phyloP scores from a whole-genome alignment of 1,284 basidiomycete species.

The Cryptococcus sp. region DNA sequence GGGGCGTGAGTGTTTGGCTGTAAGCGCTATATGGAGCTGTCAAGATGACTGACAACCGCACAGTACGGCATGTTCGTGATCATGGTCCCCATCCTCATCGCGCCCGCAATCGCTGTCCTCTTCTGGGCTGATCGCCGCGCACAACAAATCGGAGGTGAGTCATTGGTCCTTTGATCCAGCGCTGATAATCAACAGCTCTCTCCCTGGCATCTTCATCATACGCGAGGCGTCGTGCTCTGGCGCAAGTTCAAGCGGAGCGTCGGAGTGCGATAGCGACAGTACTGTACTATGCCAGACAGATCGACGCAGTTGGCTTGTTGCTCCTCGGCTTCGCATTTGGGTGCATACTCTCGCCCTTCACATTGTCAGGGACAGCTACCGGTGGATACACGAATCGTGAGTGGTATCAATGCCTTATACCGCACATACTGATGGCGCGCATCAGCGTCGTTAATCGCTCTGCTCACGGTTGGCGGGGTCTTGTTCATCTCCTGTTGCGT shows the following conservation, averaged over 20 bases:
- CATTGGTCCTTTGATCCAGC: slow-evolving; percentile 19
- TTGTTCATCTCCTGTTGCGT: slow-evolving; percentile 48
- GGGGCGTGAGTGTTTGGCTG: slow-evolving; percentile 56
- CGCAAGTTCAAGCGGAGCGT: slow-evolving; percentile 7
- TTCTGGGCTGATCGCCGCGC: slow-evolving; percentile 51
- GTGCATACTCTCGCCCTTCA: slow-evolving; percentile 52
- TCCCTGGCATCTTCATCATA: slow-evolving; percentile 29
- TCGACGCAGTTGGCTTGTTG: slow-evolving; percentile 52
- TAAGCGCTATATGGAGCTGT: too few relatives aligned
- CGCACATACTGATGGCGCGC: neutral
- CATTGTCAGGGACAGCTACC: slow-evolving; percentile 40
- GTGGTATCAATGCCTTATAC: slow-evolving; percentile 1
- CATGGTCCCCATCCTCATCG: slow-evolving; percentile 42
- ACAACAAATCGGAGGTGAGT: slow-evolving; percentile 39
- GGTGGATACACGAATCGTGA: slow-evolving; percentile 49
- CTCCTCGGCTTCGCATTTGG: slow-evolving; percentile 50
- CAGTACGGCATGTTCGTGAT: slow-evolving; percentile 52
- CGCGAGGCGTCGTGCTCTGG: slow-evolving; percentile 17
- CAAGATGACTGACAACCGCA: neutral
- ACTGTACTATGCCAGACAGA: slow-evolving; percentile 39
- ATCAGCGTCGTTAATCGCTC: slow-evolving; percentile 53
- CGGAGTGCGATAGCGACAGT: slow-evolving; percentile 19
- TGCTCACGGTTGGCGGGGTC: slow-evolving; percentile 52
- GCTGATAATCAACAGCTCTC: slow-evolving; percentile 20
- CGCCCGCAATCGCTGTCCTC: slow-evolving; percentile 43